Evolutionary conservation across 495 filamentous ascomycete genomes (phyloP).

Genomic region (Penicillium daleae): DNA sequence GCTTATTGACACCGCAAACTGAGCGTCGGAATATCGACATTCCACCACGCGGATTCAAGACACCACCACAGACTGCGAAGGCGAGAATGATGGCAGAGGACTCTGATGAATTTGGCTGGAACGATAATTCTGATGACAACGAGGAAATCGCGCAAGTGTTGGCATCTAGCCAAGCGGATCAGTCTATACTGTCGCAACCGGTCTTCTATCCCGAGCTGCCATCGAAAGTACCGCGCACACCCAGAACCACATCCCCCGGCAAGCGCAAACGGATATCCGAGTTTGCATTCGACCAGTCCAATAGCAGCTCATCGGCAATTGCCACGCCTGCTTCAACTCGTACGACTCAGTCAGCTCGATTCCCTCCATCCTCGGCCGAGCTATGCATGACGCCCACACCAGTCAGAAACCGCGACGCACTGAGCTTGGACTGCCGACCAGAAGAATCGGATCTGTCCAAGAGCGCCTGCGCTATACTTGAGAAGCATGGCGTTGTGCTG

Average conservation of each 20-base stretch:
- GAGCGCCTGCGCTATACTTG: conserved; percentile 55
- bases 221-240: conserved; percentile 48
- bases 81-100: conserved; percentile 49
- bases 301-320: conserved; percentile 19
- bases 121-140: conserved; percentile 44
- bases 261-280: conserved; percentile 57
- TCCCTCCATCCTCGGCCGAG: conserved; percentile 38
- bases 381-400: conserved; percentile 55
- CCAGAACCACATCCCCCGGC: conserved; percentile 50
- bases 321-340: conserved; percentile 31
- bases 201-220: conserved; percentile 23
- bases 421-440: conserved; percentile 26
- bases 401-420: conserved; percentile 45
- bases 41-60: conserved; percentile 25
- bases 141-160: conserved; percentile 22
- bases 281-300: conserved; percentile 9
- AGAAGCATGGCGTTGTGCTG: conserved; percentile 50
- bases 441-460: conserved; percentile 54
- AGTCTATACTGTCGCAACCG: conserved; percentile 29
- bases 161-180: conserved; percentile 12
- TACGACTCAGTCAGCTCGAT: conserved; percentile 24
- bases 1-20: conserved; percentile 45
- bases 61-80: conserved; percentile 40
- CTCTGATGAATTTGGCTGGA: conserved; percentile 51
- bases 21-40: conserved; percentile 25